phyloP scores from a whole-genome alignment of 2,329 filamentous ascomycete genomes.

The Diaporthe batatas region DNA sequence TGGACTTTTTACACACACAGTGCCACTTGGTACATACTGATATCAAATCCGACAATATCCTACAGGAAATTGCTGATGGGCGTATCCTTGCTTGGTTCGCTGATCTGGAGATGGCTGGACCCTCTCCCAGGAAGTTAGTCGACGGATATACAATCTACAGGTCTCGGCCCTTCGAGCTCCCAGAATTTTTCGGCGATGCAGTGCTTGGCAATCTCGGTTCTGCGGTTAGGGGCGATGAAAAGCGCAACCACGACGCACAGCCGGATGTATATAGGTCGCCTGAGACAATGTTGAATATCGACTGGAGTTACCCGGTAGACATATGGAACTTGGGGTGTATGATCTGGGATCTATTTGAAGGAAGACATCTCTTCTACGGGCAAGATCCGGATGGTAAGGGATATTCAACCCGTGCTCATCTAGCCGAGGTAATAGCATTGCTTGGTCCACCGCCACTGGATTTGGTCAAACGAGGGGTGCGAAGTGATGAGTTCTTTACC shows the following conservation, averaged over 20 bases:
- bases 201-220: not conserved
- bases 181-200: not conserved
- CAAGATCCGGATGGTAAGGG: conserved; percentile 7
- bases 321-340: conserved; percentile 48
- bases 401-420: conserved; percentile 4
- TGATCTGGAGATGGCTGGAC: not conserved
- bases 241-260: conserved; percentile 41
- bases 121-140: conserved; percentile 2
- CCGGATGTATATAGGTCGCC: conserved; percentile 50
- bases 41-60: conserved; percentile 46
- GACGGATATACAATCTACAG: not conserved
- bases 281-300: conserved; percentile 49
- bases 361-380: not conserved
- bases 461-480: not conserved
- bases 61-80: conserved; percentile 47
- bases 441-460: conserved; percentile 2
- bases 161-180: conserved; percentile 6
- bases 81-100: conserved; percentile 39
- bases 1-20: conserved; percentile 21
- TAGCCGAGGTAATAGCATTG: not conserved
- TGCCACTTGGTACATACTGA: conserved; percentile 34
- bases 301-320: conserved; percentile 51
- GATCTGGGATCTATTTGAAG: conserved; percentile 32
- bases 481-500: conserved; percentile 9
- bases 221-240: not conserved